Percentiles rank a stretch among this genome's conserved stretches.
Conservation (phyloP, 2,329 filamentous ascomycete genomes). For the Westerdykella sp. region DNA sequence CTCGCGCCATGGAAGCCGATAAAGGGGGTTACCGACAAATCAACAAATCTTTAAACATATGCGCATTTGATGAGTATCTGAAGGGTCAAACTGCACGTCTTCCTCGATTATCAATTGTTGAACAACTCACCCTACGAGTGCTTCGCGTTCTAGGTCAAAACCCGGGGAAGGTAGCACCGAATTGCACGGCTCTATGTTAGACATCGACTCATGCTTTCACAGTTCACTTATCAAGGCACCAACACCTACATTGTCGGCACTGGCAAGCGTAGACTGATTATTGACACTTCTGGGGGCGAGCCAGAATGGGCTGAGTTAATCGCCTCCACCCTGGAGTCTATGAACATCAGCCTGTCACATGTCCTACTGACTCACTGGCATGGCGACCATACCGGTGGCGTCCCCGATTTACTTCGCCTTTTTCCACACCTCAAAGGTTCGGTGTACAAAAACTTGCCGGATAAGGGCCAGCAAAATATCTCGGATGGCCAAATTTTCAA, state of each 20-base stretch:
- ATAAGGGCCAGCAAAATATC: conserved; percentile 29
- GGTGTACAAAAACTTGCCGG: conserved; percentile 37
- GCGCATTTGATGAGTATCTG: conserved; percentile 47
- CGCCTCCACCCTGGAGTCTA: conserved; percentile 21
- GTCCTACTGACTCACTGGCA: conserved; percentile 44
- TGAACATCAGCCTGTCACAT: conserved; percentile 35
- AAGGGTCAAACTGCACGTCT: conserved; percentile 34
- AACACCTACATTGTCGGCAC: conserved; percentile 40
- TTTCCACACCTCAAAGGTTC: conserved; percentile 20
- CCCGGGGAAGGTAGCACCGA: conserved; percentile 34
- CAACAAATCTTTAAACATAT: conserved; percentile 44
- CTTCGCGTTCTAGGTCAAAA: conserved; percentile 43
- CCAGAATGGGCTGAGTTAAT: conserved; percentile 35
- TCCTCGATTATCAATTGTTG: conserved; percentile 36
- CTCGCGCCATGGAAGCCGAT: conserved; percentile 9
- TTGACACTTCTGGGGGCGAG: conserved; percentile 35
- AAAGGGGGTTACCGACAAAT: conserved; percentile 42
- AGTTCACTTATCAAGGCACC: conserved; percentile 39
- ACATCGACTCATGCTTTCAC: background rate
- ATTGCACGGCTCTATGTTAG: too few relatives aligned
- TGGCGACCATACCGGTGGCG: conserved; percentile 41
- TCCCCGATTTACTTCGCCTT: conserved; percentile 34
- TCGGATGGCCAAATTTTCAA: conserved; percentile 34
- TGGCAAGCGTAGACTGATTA: conserved; percentile 28
- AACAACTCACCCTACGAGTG: conserved; percentile 40